phyloP scores from a whole-genome alignment of 257 asterid genomes.

The Ajuga chamaepitys region DNA sequence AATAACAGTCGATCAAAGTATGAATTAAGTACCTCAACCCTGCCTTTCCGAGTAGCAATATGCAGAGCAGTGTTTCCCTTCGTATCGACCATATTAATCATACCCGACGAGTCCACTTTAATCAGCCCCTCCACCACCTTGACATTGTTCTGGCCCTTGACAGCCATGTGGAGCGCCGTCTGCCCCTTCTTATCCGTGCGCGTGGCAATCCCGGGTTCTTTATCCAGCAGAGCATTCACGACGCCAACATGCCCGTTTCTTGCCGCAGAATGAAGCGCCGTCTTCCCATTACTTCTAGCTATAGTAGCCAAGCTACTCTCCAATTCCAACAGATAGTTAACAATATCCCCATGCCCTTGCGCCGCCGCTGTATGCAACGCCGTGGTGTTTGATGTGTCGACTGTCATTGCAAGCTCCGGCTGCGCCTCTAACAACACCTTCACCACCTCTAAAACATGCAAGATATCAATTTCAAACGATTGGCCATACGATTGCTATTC shows the following conservation, averaged over 20 bases:
- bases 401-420: conserved; percentile 52
- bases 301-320: conserved; percentile 39
- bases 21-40: conserved; percentile 33
- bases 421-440: conserved; percentile 46
- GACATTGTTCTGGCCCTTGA: conserved; percentile 37
- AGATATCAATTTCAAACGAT: neutral
- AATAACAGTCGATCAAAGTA: too few relatives aligned
- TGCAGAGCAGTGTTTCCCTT: conserved; percentile 46
- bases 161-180: conserved; percentile 56
- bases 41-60: conserved; percentile 44
- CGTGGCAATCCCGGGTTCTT: conserved; percentile 20
- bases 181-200: conserved; percentile 47
- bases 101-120: conserved; percentile 21
- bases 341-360: conserved; percentile 43
- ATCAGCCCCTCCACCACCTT: conserved; percentile 42
- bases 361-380: conserved; percentile 48
- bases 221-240: conserved; percentile 26
- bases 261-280: conserved; percentile 45
- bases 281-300: conserved; percentile 44
- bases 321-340: conserved; percentile 31
- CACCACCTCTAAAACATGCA: conserved; percentile 37
- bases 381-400: conserved; percentile 40
- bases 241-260: conserved; percentile 40
- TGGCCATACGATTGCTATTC: too few relatives aligned
- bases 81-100: conserved; percentile 39